Conservation (phyloP, 257 asterid species). For the Nicotiana knightiana region DNA sequence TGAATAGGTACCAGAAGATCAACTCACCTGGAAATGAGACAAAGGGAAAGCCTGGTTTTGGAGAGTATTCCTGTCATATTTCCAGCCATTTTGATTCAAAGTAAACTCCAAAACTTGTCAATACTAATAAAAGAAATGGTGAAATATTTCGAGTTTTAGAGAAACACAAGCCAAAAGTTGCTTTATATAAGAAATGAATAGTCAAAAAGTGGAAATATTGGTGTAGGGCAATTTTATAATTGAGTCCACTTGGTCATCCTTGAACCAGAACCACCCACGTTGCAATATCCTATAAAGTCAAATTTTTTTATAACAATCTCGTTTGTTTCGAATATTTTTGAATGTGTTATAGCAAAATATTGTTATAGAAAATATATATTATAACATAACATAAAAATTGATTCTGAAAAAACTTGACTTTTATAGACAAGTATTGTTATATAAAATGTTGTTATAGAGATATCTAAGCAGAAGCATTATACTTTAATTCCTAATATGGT, state of each 20-base stretch:
- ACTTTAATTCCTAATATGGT: too few species aligned
- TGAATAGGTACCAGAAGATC: not conserved
- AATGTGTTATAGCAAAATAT: too few species aligned
- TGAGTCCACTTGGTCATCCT: not conserved
- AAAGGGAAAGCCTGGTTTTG: not conserved
- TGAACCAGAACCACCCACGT: not conserved
- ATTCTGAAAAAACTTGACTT: too few species aligned
- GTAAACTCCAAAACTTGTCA: not conserved
- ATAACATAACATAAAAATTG: too few species aligned
- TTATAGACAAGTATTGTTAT: too few species aligned
- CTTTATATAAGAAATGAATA: conserved; percentile 1
- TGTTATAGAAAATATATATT: too few species aligned
- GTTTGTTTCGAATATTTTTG: too few species aligned
- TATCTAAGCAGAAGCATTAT: too few species aligned
- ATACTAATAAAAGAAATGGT: not conserved
- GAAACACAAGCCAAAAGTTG: not conserved
- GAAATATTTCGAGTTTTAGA: not conserved
- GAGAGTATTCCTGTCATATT: not conserved
- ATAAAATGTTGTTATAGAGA: too few species aligned
- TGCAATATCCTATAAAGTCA: too few species aligned
- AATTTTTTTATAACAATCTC: too few species aligned
- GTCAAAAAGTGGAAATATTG: not conserved
- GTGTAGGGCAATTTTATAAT: not conserved
- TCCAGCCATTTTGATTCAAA: not conserved
- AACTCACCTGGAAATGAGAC: not conserved